Conservation (phyloP, 78 protist genomes). For the Pelomyxa schiedti region DNA sequence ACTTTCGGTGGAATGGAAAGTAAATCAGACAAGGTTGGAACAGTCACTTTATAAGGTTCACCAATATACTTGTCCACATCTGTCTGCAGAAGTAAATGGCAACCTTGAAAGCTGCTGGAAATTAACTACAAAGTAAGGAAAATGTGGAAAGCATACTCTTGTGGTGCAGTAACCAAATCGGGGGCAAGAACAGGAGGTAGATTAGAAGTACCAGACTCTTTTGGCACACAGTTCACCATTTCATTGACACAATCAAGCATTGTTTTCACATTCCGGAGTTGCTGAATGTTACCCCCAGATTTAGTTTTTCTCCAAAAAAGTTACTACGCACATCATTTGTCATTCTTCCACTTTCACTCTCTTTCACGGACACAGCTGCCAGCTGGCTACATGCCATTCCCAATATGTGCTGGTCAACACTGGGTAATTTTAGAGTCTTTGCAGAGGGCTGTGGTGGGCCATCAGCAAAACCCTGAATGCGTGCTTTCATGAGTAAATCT, state of each 20-base stretch:
- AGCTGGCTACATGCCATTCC: background rate
- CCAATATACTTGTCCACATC: background rate
- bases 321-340: too few species aligned
- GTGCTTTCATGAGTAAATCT: too few species aligned
- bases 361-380: background rate
- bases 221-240: too few species aligned
- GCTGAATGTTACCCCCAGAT: too few species aligned
- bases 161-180: too few species aligned
- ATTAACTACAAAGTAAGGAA: background rate
- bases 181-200: too few species aligned
- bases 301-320: too few species aligned
- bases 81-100: background rate
- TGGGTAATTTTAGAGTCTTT: background rate
- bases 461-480: background rate
- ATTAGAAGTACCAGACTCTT: too few species aligned
- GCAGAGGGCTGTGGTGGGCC: background rate
- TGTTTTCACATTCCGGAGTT: too few species aligned
- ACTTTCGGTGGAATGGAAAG: background rate
- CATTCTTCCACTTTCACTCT: background rate
- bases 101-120: background rate
- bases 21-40: background rate
- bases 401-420: background rate
- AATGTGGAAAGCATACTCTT: background rate
- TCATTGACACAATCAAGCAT: too few species aligned
- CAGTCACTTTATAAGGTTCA: background rate